Percentiles rank a stretch among this genome's conserved stretches.
Conservation (phyloP, 2,329 filamentous ascomycete genomes). For the Beauveria asiatica region DNA sequence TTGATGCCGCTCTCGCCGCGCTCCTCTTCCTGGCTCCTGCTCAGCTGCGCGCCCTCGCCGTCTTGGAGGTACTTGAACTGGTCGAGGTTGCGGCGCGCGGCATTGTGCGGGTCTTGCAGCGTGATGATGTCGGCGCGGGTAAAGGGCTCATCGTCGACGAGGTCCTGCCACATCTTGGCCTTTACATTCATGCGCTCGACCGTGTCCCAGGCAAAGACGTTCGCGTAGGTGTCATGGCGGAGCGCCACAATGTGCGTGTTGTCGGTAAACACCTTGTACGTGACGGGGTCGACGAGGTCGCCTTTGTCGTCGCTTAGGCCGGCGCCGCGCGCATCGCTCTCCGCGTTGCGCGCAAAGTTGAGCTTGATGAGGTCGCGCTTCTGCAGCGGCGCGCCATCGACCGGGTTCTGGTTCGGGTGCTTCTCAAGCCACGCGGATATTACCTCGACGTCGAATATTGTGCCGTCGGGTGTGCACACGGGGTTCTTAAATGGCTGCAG, state of each 20-base stretch:
- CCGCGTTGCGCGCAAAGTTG: constrained; percentile 85
- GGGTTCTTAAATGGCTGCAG: constrained; percentile 93
- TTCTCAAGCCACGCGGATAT: constrained; percentile 93
- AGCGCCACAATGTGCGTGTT: constrained; percentile 95
- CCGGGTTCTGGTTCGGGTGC: constrained; percentile 77
- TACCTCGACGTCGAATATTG: constrained; percentile 90
- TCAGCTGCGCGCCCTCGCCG: constrained; percentile 59
- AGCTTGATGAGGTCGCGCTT: constrained; percentile 81
- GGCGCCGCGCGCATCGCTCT: constrained; percentile 43
- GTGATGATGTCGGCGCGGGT: constrained; percentile 88
- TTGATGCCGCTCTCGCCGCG: constrained; percentile 65
- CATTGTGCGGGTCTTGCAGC: constrained; percentile 88
- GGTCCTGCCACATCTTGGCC: constrained; percentile 87
- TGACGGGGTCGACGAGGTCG: constrained; percentile 92
- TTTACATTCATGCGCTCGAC: constrained; percentile 94
- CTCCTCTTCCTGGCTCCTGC: constrained; percentile 62
- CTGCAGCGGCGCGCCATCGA: constrained; percentile 70
- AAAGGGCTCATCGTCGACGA: constrained; percentile 83
- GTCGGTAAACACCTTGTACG: constrained; percentile 94
- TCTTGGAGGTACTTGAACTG: constrained; percentile 86
- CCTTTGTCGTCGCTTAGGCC: constrained; percentile 47
- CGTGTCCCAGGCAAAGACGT: constrained; percentile 95
- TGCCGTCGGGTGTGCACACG: constrained; percentile 80
- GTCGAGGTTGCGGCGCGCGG: constrained; percentile 72
- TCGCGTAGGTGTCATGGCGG: constrained; percentile 70